These are phyloP conservation scores for Vickermania spadyakhi DNA, from an alignment of 208 protist genomes.

Conservation along the genomic window DNA sequence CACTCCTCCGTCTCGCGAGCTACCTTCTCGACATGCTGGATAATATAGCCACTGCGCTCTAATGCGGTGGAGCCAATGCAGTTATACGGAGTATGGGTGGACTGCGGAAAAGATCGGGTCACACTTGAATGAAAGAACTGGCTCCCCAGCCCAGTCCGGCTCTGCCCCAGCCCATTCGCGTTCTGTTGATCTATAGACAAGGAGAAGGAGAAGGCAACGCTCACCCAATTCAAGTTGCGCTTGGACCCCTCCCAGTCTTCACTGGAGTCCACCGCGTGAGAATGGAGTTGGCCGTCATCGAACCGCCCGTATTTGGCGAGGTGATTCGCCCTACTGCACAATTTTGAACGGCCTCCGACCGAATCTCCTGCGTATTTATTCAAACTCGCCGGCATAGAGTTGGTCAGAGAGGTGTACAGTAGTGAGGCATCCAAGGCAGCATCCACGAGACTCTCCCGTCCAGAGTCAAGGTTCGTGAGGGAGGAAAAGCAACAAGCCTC, in stretches of 20 bases:
- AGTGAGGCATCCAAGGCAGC: not conserved
- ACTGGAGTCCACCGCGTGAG: not conserved
- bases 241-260: not conserved
- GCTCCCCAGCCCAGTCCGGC: not conserved
- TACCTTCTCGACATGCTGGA: conserved; percentile 2
- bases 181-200: not conserved
- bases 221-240: not conserved
- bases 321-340: too few relatives aligned
- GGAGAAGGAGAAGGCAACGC: not conserved
- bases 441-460: not conserved
- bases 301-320: not conserved
- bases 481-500: not conserved
- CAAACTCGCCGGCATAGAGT: not conserved
- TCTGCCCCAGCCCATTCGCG: not conserved
- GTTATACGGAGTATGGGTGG: not conserved
- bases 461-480: not conserved
- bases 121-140: not conserved
- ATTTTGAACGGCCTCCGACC: too few relatives aligned
- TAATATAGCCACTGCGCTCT: not conserved
- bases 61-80: not conserved
- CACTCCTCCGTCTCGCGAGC: not conserved
- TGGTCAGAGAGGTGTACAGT: not conserved
- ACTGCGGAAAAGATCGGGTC: not conserved
- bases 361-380: too few relatives aligned
- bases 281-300: not conserved